A percentile compares a stretch with the other conserved stretches of the same genome.
Evolutionary conservation across 106 monocot species (phyloP).

Genomic region (Acorus gramineus): DNA sequence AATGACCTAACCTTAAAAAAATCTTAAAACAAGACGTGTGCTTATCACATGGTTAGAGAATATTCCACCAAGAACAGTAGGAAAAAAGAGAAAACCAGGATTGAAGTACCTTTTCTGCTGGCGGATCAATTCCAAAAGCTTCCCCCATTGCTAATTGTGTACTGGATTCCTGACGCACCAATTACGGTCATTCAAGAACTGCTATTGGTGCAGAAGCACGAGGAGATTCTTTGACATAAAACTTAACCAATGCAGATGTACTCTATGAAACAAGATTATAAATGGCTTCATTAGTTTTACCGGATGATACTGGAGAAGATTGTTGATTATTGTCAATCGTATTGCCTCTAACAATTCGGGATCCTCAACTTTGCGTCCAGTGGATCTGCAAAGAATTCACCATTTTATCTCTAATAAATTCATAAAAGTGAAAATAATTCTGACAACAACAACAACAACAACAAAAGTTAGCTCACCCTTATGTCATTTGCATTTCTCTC

Average conservation of each 20-base stretch:
- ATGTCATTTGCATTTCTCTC: too few species aligned
- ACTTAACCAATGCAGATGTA: neutral
- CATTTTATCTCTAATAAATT: neutral
- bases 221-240: neutral
- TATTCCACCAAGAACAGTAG: neutral
- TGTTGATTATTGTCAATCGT: slow-evolving; percentile 90
- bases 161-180: slow-evolving; percentile 70
- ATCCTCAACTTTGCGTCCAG: slow-evolving; percentile 80
- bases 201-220: too few species aligned
- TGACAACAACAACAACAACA: too few species aligned
- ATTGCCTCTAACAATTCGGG: slow-evolving; percentile 91
- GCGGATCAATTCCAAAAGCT: slow-evolving; percentile 70
- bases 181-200: neutral
- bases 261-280: too few species aligned
- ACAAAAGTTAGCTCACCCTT: too few species aligned
- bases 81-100: neutral
- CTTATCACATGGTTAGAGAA: neutral
- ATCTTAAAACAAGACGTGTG: neutral
- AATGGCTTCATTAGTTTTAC: slow-evolving; percentile 26
- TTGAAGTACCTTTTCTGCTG: slow-evolving; percentile 24
- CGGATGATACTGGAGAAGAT: slow-evolving; percentile 85
- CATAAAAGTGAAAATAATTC: neutral
- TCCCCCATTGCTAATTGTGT: slow-evolving; percentile 85
- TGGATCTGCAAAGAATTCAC: slow-evolving; percentile 43
- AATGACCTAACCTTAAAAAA: neutral